Base-by-base conservation (phyloP, 306 rosid species). In the Cucurbita maxima region DNA sequence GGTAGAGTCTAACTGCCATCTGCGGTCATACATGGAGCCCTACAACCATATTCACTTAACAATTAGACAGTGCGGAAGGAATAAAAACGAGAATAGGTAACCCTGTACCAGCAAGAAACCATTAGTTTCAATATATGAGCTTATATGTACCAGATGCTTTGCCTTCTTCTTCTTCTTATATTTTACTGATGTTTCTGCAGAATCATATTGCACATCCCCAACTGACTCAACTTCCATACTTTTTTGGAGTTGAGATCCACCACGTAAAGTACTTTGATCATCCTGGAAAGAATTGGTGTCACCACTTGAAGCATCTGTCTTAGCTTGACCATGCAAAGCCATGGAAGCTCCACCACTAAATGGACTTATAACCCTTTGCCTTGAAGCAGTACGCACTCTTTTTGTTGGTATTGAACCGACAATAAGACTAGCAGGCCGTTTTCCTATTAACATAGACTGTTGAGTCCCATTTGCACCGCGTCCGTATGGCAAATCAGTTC, bases 271-370 rank as follows among this genome's bases (percentile, higher is more conserved):
- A 84, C 90, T 89, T 83, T 91, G 96, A 81, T 95, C 99, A 79
- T 95, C 99, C 81, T 88, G 99, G 84, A 87, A 91, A 78, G 99
- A 95, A 83, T 84, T 91, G 37, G 99, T 89, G 82, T 95, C 99
- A 53, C 99, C 99, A 73, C 99, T 95, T 22, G 97, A 95, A 85
- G 96, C 99, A 79, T 95, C 99, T 57, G 92, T 83, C 86, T 87
- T 95, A 68, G 81, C 83, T 82, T 81, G 96, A 82, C 86, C 81
- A 76, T 87, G 93, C 55, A 73, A 43, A 73, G 81, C 79, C 79
- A 88, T 92, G 76, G 84, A 53, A 81, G 81, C 82, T 72, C 87
- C 79, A 64, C 70, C 79, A 74, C 90, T 52, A 77, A 84, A 88
- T 76, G 97, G 97, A 88, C 91, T 87, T 54, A 82, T 69, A 79